Base-by-base conservation (phyloP, 805 yeast genomes). In the Yamadazyma olivae region DNA sequence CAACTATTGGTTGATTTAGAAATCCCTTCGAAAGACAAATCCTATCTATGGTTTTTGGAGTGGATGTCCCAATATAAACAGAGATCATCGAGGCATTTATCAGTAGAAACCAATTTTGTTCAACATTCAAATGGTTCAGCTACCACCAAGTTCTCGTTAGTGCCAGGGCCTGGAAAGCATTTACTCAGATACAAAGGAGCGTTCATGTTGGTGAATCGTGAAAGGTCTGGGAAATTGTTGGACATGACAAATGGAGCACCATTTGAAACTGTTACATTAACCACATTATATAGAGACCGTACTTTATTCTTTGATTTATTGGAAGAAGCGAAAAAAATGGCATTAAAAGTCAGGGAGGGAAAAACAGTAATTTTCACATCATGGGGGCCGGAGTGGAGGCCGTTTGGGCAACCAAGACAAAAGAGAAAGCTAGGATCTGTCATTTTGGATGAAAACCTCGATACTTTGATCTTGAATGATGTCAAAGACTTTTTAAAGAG, bases 331-430 rank as follows among this genome's bases (percentile, higher is more conserved):
- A 87, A 90, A 50, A 61, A 69, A 25, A 61, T 87, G 65, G 98
- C 98, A 0, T 70, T 89, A 54, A 78, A 77, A 49, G 73, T 82
- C 20, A 82, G 84, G 41, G 95, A 88, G 54, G 98, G 99, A 6
- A 91, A 89, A 54, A 93, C 98, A 0, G 98, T 93, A 6, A 64
- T 93, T 4, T 93, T 77, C 58, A 87, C 96, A 3, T 84, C 96
- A 8, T 91, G 93, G 87, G 99, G 98, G 1, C 96, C 96, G 19
- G 99, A 93, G 54, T 93, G 99, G 99, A 72, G 98, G 52, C 95
- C 95, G 4, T 93, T 93, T 67, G 99, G 99, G 2, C 90, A 82
- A 55, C 98, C 99, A 1, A 74, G 96, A 44, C 82, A 81, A 50
- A 91, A 91, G 61, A 71, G 99, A 49, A 61, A 83, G 18, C 62